These are phyloP conservation scores for Thielaviopsis punctulata DNA, from an alignment of 2,329 filamentous ascomycete species.

Conservation along the genomic window DNA sequence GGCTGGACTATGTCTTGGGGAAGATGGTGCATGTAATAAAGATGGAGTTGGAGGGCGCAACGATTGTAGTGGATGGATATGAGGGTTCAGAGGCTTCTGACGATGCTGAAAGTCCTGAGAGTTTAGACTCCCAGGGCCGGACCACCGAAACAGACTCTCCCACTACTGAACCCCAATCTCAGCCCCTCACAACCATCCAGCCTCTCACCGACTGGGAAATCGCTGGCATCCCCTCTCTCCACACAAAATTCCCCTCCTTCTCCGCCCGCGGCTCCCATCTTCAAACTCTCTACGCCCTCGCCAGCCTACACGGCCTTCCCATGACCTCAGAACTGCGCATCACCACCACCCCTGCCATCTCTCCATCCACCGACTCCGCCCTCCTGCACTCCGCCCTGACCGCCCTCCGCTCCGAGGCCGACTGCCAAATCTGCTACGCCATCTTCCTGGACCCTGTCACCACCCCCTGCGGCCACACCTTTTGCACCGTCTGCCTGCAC, in stretches of 20 bases:
- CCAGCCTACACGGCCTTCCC: not conserved
- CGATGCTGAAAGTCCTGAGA: not conserved
- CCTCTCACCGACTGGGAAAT: not conserved
- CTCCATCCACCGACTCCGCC: not conserved
- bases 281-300: constrained; percentile 1
- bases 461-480: constrained; percentile 75
- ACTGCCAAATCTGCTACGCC: constrained; percentile 78
- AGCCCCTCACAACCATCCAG: not conserved
- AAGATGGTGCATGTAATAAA: constrained; percentile 50
- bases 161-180: no score
- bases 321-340: not conserved
- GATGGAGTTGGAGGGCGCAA: constrained; percentile 30
- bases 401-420: constrained; percentile 49
- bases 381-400: constrained; percentile 40
- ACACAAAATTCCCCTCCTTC: not conserved
- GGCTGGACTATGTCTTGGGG: constrained; percentile 55
- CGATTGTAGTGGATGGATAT: constrained; percentile 10
- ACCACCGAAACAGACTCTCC: no score
- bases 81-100: not conserved
- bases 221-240: not conserved
- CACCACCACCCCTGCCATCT: not conserved
- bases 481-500: constrained; percentile 64
- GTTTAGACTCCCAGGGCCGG: no score
- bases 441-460: constrained; percentile 70
- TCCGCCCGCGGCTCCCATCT: not conserved